Conservation (phyloP, 2,329 filamentous ascomycete species). For the Colletotrichum endophyticum region DNA sequence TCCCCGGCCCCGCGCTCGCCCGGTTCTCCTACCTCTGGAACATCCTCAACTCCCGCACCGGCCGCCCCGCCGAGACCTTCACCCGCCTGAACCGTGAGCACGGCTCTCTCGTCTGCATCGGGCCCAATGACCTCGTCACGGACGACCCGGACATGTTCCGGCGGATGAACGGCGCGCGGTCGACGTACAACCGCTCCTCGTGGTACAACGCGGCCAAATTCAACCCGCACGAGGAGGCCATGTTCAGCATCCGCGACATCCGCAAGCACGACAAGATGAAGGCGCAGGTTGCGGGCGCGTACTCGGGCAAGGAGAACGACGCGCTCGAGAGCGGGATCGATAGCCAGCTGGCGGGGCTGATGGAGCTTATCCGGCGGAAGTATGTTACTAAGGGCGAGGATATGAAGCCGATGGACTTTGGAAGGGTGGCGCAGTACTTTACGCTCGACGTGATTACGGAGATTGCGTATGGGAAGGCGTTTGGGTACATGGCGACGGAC, state of each 20-base stretch:
- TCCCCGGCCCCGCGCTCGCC: conserved; percentile 5
- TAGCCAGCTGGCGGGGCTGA: neutral
- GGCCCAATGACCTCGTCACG: conserved; percentile 22
- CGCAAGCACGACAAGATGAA: conserved; percentile 39
- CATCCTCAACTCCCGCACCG: conserved; percentile 8
- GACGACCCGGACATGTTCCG: conserved; percentile 21
- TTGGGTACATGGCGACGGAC: conserved; percentile 46
- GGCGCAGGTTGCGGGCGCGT: conserved; percentile 29
- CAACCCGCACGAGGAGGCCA: conserved; percentile 13
- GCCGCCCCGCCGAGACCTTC: neutral
- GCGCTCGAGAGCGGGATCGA: conserved; percentile 46
- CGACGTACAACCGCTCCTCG: conserved; percentile 11
- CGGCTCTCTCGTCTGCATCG: conserved; percentile 24
- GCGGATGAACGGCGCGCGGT: conserved; percentile 16
- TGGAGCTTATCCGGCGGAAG: conserved; percentile 5
- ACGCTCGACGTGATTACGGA: conserved; percentile 55
- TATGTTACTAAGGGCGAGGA: conserved; percentile 19
- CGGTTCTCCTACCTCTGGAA: conserved; percentile 20
- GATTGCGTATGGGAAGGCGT: conserved; percentile 48
- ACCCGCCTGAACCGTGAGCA: conserved; percentile 5
- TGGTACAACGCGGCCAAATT: conserved; percentile 22
- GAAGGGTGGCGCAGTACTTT: conserved; percentile 47
- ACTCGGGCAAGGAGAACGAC: conserved; percentile 58
- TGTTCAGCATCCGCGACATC: conserved; percentile 31
- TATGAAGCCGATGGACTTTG: conserved; percentile 42